Evolutionary conservation across 2,329 filamentous ascomycete genomes (phyloP).

Genomic region (Colletotrichum chrysophilum): DNA sequence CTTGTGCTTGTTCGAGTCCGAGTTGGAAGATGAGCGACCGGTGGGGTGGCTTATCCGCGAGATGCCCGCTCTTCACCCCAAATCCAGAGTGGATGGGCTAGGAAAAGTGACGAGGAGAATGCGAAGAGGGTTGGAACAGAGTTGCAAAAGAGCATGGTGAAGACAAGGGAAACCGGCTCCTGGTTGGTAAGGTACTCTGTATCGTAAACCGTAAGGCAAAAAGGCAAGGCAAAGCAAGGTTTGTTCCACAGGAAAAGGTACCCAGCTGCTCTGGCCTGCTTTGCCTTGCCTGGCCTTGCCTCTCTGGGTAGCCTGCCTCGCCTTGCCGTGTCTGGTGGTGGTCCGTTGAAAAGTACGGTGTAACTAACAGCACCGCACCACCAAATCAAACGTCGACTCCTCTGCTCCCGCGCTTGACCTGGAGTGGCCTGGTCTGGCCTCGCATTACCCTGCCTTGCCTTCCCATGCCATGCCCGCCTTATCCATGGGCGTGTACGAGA

Average conservation of each 20-base stretch:
- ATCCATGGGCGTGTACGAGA: neutral
- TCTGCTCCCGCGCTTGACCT: neutral
- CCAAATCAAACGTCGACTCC: neutral
- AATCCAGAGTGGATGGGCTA: neutral
- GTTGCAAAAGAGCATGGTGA: neutral
- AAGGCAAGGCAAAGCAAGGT: neutral
- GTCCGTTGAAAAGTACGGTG: neutral
- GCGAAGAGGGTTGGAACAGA: neutral
- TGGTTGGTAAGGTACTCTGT: neutral
- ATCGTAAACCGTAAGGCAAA: neutral
- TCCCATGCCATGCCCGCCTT: neutral
- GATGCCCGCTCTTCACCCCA: neutral
- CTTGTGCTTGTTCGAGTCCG: conserved; percentile 1
- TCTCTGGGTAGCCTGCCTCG: neutral
- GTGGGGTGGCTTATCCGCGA: neutral
- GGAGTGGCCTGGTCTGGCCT: neutral
- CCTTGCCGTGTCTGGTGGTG: neutral
- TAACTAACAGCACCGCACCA: neutral
- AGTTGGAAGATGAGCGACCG: neutral
- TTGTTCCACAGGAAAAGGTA: conserved; percentile 5
- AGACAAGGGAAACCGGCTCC: neutral
- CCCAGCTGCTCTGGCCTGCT: conserved; percentile 4
- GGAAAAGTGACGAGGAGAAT: neutral
- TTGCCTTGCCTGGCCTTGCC: neutral
- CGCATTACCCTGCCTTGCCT: neutral